Conservation (phyloP, 768 basidiomycete species). For the Pholiota molesta region DNA sequence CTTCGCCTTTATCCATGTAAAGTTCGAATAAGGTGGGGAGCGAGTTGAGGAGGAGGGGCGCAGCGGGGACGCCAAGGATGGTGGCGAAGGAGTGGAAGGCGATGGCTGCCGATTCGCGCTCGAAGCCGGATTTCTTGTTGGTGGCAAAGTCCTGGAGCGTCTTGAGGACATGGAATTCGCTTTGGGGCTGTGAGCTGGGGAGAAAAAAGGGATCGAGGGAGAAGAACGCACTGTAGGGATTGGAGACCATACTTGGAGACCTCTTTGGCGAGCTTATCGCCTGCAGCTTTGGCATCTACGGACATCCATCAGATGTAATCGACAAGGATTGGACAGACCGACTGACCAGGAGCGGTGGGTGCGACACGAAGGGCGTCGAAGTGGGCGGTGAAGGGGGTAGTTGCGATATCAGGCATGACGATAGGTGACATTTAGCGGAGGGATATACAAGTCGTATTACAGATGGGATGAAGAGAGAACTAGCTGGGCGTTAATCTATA, state of each 20-base stretch:
- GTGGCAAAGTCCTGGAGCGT: conserved; percentile 70
- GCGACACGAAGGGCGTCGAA: conserved; percentile 57
- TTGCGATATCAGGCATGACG: conserved; percentile 45
- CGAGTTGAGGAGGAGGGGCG: conserved; percentile 76
- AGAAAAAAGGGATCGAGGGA: neutral
- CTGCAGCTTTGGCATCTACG: conserved; percentile 84
- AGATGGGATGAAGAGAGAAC: conserved; percentile 13
- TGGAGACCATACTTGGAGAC: conserved; percentile 65
- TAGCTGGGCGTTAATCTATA: conserved; percentile 4
- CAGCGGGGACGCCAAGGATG: conserved; percentile 69
- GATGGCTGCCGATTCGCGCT: conserved; percentile 85
- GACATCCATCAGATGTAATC: conserved; percentile 13
- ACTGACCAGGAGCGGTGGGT: conserved; percentile 63
- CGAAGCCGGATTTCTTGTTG: conserved; percentile 87
- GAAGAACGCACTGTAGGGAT: conserved; percentile 54
- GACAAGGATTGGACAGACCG: conserved; percentile 1
- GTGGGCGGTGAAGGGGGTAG: conserved; percentile 47
- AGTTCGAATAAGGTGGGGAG: conserved; percentile 81
- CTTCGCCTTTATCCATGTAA: conserved; percentile 93
- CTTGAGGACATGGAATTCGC: conserved; percentile 63
- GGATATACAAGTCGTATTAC: conserved; percentile 21
- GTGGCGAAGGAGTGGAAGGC: conserved; percentile 76
- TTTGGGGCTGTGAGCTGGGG: conserved; percentile 27
- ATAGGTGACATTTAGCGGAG: conserved; percentile 55
- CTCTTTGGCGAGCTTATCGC: conserved; percentile 77